These are phyloP conservation scores for Tuber indicum DNA, from an alignment of 495 filamentous ascomycete species.

Conservation along the genomic window DNA sequence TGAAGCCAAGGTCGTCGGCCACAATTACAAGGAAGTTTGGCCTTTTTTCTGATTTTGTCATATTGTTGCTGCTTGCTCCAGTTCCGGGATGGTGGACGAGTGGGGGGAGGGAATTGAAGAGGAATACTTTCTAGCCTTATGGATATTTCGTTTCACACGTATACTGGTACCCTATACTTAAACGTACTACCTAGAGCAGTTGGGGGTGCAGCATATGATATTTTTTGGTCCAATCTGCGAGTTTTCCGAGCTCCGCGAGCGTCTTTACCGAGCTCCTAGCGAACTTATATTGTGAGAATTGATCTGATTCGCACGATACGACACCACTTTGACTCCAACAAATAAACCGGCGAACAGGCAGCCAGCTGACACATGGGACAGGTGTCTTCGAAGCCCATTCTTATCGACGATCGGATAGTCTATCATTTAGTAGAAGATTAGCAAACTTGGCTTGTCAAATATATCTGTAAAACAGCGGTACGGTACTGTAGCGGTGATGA, in stretches of 20 bases:
- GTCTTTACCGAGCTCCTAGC: not conserved
- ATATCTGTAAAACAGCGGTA: not conserved
- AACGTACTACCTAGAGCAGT: not conserved
- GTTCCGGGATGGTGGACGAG: not conserved
- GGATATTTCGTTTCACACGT: not conserved
- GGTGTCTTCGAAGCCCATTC: not conserved
- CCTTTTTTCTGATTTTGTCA: constrained; percentile 16
- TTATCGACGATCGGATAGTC: not conserved
- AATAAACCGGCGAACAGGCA: not conserved
- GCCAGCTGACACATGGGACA: not conserved
- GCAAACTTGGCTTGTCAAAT: not conserved
- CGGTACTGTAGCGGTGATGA: not conserved
- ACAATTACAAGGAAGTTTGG: constrained; percentile 60
- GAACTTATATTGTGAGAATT: not conserved
- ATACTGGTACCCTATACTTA: not conserved
- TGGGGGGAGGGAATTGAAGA: not conserved
- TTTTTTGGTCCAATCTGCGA: not conserved
- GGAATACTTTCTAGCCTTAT: not conserved
- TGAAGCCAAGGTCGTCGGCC: constrained; percentile 60
- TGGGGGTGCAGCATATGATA: not conserved
- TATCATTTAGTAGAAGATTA: not conserved
- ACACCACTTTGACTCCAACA: not conserved
- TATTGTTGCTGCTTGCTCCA: not conserved
- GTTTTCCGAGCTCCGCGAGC: not conserved
- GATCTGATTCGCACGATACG: not conserved